Conservation (phyloP, 495 filamentous ascomycete species). For the Neurospora discreta region DNA sequence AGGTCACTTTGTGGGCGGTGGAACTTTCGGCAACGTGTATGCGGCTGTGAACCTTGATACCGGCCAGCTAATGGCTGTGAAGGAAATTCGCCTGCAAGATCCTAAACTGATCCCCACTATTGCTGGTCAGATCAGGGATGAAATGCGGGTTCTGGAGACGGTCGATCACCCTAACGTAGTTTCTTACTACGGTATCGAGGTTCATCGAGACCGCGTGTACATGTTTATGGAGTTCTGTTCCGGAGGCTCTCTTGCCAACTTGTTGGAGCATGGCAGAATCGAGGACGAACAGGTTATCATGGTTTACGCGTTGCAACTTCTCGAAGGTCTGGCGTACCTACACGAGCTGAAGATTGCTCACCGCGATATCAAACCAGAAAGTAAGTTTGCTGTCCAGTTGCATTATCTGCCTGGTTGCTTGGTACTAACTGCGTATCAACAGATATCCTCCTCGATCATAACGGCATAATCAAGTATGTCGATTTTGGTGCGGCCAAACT, state of each 20-base stretch:
- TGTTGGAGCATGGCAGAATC: conserved; percentile 91
- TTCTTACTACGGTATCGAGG: conserved; percentile 94
- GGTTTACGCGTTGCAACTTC: conserved; percentile 92
- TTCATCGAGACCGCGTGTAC: conserved; percentile 96
- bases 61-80: conserved; percentile 94
- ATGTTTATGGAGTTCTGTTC: conserved; percentile 99
- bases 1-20: conserved; percentile 91
- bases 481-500: conserved; percentile 98
- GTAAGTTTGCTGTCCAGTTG: conserved; percentile 36
- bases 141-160: conserved; percentile 92
- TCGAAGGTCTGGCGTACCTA: conserved; percentile 91
- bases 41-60: conserved; percentile 94
- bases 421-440: conserved; percentile 10
- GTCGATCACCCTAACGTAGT: conserved; percentile 97
- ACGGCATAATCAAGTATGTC: conserved; percentile 97
- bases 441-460: conserved; percentile 94
- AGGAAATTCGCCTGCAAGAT: conserved; percentile 95
- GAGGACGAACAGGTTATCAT: conserved; percentile 97
- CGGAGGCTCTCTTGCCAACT: conserved; percentile 79
- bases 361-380: conserved; percentile 97
- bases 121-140: conserved; percentile 85
- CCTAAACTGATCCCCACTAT: conserved; percentile 91
- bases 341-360: conserved; percentile 86
- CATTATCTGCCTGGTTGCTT: not conserved
- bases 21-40: conserved; percentile 95